Base-by-base conservation (phyloP, 2,329 filamentous ascomycete genomes). In the Dendryphion nanum region DNA sequence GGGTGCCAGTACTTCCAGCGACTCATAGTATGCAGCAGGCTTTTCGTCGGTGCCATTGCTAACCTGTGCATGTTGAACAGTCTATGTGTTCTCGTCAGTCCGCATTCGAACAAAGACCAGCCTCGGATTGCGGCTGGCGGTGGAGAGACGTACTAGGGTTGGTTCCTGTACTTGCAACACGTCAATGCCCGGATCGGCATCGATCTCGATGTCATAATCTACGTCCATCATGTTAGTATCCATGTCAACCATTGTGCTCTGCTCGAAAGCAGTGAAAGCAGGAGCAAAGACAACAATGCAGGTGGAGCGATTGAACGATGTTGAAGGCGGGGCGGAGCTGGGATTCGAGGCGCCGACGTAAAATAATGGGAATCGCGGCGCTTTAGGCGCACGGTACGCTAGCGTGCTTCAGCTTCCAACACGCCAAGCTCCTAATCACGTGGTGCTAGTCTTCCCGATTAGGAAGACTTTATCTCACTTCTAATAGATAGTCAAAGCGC, bases 201-300 rank as follows among this genome's bases (percentile, higher is more conserved):
- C 60, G 35, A 68, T 54, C 42, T 65, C 61, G 38, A 66, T 63
- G 45, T 66, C 63, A 39, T 59, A 62, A 31, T 55, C 59, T 21
- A 52, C 57, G 41, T 65, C 62, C 23, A 53, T 59, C 57, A 60
- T 61, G 33, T 63, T 54, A 26, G 54, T 53, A 38, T 63, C 57
- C 50, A 59, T 61, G 26, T 35, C 48, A 35, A 26, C 31, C 37
- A 19, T 14, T 20, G 14, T 26, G n/a, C n/a, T 8, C n/a, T n/a
- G 23, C 29, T 30, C 13, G 16, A 14, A 14, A 17, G 16, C 12
- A 17, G 16, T 15, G 16, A n/a, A 10, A 26, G n/a, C 8, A n/a
- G 23, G 23, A 26, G 23, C 8, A 26, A 26, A 8, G n/a, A 26
- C 8, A 8, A 26, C 8, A 8, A 5, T 32, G 32, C 30, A 18